Base-by-base conservation (phyloP, 208 protist species). In the Wallacemonas sp. region DNA sequence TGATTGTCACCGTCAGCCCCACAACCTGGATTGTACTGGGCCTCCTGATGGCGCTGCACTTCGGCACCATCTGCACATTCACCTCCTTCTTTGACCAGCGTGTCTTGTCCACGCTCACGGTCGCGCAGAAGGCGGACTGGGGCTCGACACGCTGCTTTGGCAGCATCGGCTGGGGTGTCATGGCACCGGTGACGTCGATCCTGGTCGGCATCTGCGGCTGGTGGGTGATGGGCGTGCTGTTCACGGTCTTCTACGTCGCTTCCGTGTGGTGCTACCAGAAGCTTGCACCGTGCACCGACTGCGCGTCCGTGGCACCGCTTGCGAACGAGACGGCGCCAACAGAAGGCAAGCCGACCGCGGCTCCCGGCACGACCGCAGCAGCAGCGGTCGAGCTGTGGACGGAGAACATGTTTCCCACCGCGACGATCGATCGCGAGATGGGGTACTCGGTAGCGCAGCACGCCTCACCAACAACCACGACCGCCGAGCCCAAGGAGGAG, bases 21-120 rank as follows among this genome's bases (percentile, higher is more conserved):
- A 25, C 26, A 22, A 57, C 41, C 22, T 20, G 46, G 36, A 2
- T 49, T 28, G 1, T 73, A 38, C 42, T 74, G 41, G 32, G 38
- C 23, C 4, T 65, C 28, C 28, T 64, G 23, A 61, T 79, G 39
- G 55, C 62, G 16, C 23, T 63, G n/a, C 66, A 73, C 54, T 79
- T 48, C 57, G 32, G 33, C 20, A 49, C 57, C 42, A 59, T 64
- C 31, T 54, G 31, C 39, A 57, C 62, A 16, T 32, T 69, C 23
- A 61, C 38, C 8, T 18, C 67, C 3, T 79, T 74, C 33, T 70
- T 79, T 57, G 67, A 70, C 33, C 33, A 69, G 32, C 67, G 54
- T 8, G 48, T 59, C 3, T 38, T 74, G 61, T 65, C 67, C 26
- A 61, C 62, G 22, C 44, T 70, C 14, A 55, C 72, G 45, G 44